Conservation (phyloP, 2,329 filamentous ascomycete species). For the Cytospora chrysosperma region DNA sequence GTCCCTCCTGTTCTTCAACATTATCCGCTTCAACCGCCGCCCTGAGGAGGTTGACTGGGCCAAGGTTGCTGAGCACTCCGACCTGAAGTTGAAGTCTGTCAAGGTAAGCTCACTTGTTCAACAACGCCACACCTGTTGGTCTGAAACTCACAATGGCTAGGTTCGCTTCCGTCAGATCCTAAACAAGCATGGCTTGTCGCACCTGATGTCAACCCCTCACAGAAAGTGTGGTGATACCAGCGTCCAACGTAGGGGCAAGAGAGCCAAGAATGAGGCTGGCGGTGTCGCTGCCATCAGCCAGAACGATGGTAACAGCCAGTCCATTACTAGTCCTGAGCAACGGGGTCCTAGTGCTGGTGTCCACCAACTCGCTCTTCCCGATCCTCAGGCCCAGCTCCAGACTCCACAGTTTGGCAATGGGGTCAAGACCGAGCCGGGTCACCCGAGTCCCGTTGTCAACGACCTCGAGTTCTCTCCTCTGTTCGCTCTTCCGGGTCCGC, state of each 20-base stretch:
- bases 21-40: constrained; percentile 16
- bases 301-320: background rate
- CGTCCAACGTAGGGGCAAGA: background rate
- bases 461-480: background rate
- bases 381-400: background rate
- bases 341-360: background rate
- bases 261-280: background rate
- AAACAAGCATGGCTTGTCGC: constrained; percentile 9
- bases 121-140: background rate
- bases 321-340: no score
- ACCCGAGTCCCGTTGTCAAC: background rate
- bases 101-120: constrained; percentile 4
- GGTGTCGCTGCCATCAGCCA: background rate
- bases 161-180: constrained; percentile 21
- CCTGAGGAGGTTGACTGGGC: constrained; percentile 3
- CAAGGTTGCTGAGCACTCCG: constrained; percentile 9
- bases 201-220: background rate
- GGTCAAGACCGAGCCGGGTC: background rate
- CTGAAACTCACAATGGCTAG: background rate
- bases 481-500: background rate
- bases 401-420: background rate
- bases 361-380: no score
- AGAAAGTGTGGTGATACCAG: background rate
- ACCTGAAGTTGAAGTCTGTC: constrained; percentile 17
- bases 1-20: constrained; percentile 21